A percentile compares a stretch with the other conserved stretches of the same genome.
Conservation (phyloP, 331 rosid species). For the Erythrophleum ivorense region DNA sequence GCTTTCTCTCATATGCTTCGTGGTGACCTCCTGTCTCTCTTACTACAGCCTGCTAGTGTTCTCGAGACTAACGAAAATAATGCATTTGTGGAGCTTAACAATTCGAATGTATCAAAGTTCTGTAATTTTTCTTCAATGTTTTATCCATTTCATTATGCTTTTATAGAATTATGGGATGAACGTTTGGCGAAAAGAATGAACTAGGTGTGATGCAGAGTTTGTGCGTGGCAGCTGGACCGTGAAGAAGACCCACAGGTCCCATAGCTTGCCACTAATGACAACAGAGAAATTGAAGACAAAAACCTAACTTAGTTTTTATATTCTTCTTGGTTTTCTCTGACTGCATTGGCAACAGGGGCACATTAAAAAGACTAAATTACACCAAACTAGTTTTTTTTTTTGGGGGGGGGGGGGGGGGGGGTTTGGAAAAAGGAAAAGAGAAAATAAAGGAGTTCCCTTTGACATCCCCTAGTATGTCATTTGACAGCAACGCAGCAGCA, state of each 20-base stretch:
- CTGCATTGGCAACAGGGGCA: slow-evolving; percentile 64
- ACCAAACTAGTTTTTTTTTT: slow-evolving; percentile 11
- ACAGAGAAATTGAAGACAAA: slow-evolving; percentile 37
- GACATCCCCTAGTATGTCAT: slow-evolving; percentile 39
- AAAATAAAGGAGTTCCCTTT: slow-evolving; percentile 34
- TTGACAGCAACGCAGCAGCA: slow-evolving; percentile 39
- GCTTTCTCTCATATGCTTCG: slow-evolving; percentile 37
- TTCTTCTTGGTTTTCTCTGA: slow-evolving; percentile 53
- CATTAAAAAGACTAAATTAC: slow-evolving; percentile 33
- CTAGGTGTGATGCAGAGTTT: not conserved
- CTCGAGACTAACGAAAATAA: not conserved
- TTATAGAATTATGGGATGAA: not conserved
- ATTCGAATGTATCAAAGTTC: not conserved
- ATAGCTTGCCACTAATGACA: slow-evolving; percentile 31
- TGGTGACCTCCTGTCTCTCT: slow-evolving; percentile 20
- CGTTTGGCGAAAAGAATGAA: not conserved
- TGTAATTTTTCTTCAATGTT: not conserved
- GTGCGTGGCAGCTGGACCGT: slow-evolving; percentile 5
- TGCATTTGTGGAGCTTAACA: not conserved
- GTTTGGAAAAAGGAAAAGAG: slow-evolving; percentile 3
- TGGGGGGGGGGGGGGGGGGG: too few species aligned
- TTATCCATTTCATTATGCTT: not conserved
- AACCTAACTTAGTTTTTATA: slow-evolving; percentile 40
- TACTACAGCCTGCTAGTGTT: too few species aligned
- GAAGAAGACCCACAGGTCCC: slow-evolving; percentile 19